phyloP scores from a whole-genome alignment of 306 rosid genomes.

The Sophora flavescens region DNA sequence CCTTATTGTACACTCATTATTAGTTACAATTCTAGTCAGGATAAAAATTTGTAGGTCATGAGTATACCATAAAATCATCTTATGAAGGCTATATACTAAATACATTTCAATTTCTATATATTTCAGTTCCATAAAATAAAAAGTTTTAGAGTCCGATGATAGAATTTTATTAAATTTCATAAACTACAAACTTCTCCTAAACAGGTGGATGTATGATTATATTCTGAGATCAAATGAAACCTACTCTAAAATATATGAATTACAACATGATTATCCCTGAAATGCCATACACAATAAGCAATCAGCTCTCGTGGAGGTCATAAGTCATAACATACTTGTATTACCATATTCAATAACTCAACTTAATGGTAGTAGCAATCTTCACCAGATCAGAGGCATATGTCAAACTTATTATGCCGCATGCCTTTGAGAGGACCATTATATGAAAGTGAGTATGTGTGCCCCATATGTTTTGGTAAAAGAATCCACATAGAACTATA shows the following conservation, averaged over 20 bases:
- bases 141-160: constrained; percentile 24
- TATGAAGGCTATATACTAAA: not conserved
- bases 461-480: not conserved
- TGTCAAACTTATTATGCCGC: constrained; percentile 12
- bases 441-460: not conserved
- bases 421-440: constrained; percentile 19
- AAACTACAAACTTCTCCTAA: not conserved
- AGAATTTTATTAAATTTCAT: not conserved
- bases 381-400: constrained; percentile 13
- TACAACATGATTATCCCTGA: constrained; percentile 31
- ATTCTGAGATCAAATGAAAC: constrained; percentile 28
- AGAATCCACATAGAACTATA: constrained; percentile 25
- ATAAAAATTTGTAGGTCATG: constrained; percentile 3
- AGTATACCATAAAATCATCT: constrained; percentile 29
- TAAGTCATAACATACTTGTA: not conserved
- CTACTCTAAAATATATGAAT: not conserved
- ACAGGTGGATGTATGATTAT: constrained; percentile 9
- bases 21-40: constrained; percentile 23
- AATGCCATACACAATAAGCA: constrained; percentile 37
- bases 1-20: not conserved
- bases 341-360: not conserved
- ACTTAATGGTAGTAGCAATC: not conserved
- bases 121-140: constrained; percentile 35
- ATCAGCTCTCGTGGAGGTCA: constrained; percentile 11
- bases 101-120: constrained; percentile 23